Percentiles rank a stretch among this genome's conserved stretches.
Evolutionary conservation across 2,329 filamentous ascomycete species (phyloP).

Genomic region (Ceratocystis alfenasii): DNA sequence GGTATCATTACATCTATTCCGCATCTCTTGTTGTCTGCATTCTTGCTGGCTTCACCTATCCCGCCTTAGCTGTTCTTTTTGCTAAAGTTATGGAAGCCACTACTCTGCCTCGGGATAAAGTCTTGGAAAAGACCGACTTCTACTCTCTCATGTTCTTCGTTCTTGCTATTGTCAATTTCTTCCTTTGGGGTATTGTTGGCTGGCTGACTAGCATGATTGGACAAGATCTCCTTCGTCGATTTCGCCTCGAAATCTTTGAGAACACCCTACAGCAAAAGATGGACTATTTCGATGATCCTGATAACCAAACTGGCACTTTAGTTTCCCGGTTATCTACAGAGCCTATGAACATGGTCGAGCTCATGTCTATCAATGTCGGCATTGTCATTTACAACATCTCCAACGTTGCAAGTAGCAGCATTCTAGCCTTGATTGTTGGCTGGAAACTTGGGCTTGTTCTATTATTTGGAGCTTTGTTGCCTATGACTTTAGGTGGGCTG

Average conservation of each 20-base stretch:
- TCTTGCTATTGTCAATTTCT: constrained; percentile 36
- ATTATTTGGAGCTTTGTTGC: constrained; percentile 36
- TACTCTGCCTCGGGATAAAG: constrained; percentile 24
- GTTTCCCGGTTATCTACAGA: constrained; percentile 32
- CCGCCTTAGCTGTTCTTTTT: constrained; percentile 36
- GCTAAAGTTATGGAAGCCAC: constrained; percentile 33
- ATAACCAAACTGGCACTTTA: constrained; percentile 32
- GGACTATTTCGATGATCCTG: constrained; percentile 33
- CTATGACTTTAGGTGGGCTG: constrained; percentile 36
- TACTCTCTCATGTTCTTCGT: constrained; percentile 47
- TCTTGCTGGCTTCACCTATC: constrained; percentile 30
- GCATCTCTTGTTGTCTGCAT: constrained; percentile 8
- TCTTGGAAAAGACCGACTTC: constrained; percentile 36
- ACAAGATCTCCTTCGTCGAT: constrained; percentile 30
- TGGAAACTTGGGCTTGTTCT: constrained; percentile 42
- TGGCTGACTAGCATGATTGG: constrained; percentile 31
- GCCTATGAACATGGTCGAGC: constrained; percentile 39
- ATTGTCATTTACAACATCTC: constrained; percentile 37
- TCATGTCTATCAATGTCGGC: constrained; percentile 39
- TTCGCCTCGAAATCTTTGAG: constrained; percentile 35
- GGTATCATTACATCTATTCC: background rate
- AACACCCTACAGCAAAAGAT: constrained; percentile 46
- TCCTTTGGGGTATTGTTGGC: constrained; percentile 34
- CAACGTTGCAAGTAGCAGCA: constrained; percentile 35
- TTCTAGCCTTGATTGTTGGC: constrained; percentile 36